A percentile compares a stretch with the other conserved stretches of the same genome.
Conservation (phyloP, 352 stramenopile species). For the Pythium oligandrum region DNA sequence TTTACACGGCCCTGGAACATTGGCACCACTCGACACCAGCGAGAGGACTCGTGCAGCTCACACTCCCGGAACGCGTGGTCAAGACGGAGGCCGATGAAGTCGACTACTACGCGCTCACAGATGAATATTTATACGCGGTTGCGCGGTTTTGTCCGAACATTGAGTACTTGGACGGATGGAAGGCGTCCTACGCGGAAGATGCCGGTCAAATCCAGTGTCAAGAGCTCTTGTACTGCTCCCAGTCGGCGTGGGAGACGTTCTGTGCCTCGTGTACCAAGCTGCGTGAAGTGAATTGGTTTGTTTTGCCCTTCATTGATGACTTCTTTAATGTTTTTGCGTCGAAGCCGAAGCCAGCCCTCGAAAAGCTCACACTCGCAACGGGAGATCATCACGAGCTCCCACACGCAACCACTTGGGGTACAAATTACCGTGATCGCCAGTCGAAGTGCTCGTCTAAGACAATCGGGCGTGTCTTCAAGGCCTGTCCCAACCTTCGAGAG, state of each 20-base stretch:
- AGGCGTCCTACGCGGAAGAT: slow-evolving; percentile 7
- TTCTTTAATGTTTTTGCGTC: slow-evolving; percentile 41
- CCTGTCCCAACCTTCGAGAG: too few relatives aligned
- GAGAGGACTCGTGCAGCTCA: slow-evolving; percentile 19
- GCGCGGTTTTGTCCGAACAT: slow-evolving; percentile 12
- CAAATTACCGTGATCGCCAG: too few relatives aligned
- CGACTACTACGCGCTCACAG: not conserved
- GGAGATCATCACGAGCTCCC: too few relatives aligned
- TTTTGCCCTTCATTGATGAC: slow-evolving; percentile 49
- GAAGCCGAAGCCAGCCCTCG: slow-evolving; percentile 1
- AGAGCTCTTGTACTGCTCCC: slow-evolving; percentile 20
- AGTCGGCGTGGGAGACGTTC: slow-evolving; percentile 34
- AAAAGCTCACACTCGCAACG: slow-evolving; percentile 4
- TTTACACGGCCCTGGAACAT: slow-evolving; percentile 15
- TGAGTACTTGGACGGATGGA: slow-evolving; percentile 27
- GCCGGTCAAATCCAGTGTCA: slow-evolving; percentile 17
- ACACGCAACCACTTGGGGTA: too few relatives aligned
- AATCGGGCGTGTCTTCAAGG: too few relatives aligned
- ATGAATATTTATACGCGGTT: slow-evolving; percentile 11
- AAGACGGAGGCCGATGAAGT: slow-evolving; percentile 1
- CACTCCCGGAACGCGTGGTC: slow-evolving; percentile 13
- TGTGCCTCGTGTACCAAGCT: slow-evolving; percentile 30
- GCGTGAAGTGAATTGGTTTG: slow-evolving; percentile 52
- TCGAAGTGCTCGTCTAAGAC: too few relatives aligned
- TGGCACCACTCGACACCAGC: slow-evolving; percentile 5